Evolutionary conservation across 2,329 filamentous ascomycete genomes (phyloP).

Genomic region (Botrytis squamosa): DNA sequence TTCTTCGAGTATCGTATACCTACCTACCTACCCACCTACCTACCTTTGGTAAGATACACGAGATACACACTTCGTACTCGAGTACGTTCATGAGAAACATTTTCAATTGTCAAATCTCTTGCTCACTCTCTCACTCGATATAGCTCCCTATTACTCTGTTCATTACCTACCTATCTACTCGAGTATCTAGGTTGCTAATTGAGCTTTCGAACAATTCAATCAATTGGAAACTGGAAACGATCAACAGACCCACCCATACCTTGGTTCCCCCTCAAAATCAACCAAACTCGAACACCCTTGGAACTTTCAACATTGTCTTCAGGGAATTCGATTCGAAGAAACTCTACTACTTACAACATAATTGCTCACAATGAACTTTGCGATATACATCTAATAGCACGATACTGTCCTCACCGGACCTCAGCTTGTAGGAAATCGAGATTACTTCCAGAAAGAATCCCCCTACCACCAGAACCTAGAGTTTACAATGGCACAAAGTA

Average conservation of each 20-base stretch:
- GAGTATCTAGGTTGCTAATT: neutral
- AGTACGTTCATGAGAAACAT: neutral
- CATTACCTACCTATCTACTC: neutral
- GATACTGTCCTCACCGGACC: neutral
- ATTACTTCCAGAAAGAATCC: neutral
- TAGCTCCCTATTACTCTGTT: neutral
- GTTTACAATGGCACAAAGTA: constrained; percentile 33
- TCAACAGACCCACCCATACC: neutral
- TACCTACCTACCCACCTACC: too few species aligned
- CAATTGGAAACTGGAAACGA: constrained; percentile 16
- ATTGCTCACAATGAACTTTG: constrained; percentile 16
- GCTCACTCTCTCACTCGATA: neutral
- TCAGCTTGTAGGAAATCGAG: neutral
- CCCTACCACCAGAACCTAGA: neutral
- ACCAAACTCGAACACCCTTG: constrained; percentile 6
- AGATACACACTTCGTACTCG: neutral
- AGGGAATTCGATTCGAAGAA: neutral
- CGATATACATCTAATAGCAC: constrained; percentile 5
- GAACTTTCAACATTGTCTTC: neutral
- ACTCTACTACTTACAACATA: neutral
- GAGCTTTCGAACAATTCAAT: neutral
- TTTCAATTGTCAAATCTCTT: constrained; percentile 10
- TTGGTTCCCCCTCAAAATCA: neutral
- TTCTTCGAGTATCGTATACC: neutral
- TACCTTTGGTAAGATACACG: neutral